Evolutionary conservation across 1,284 basidiomycete genomes (phyloP).

Genomic region (Cryptococcus sp.): DNA sequence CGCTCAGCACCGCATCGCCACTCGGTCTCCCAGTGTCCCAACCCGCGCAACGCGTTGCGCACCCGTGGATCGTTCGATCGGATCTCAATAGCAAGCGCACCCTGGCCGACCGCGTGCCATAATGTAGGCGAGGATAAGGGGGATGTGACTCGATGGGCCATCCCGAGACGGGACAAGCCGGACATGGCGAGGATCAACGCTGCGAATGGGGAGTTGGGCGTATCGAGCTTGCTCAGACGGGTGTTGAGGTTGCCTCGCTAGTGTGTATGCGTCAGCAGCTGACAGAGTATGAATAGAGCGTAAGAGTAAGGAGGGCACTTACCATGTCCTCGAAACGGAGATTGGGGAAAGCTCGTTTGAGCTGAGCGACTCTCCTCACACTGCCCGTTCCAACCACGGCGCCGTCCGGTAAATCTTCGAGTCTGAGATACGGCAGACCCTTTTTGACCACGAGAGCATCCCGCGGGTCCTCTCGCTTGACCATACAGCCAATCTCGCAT

Average conservation of each 20-base stretch:
- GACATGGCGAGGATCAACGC: conserved; percentile 93
- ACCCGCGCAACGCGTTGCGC: conserved; percentile 63
- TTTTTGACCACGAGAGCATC: conserved; percentile 87
- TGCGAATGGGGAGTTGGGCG: conserved; percentile 75
- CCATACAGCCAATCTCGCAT: conserved; percentile 80
- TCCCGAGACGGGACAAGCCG: conserved; percentile 80
- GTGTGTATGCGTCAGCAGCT: not conserved
- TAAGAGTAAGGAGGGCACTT: conserved; percentile 51
- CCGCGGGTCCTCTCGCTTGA: conserved; percentile 84
- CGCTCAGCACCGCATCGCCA: conserved; percentile 81
- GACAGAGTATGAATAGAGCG: not conserved
- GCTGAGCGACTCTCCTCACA: conserved; percentile 87
- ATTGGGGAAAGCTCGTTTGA: conserved; percentile 75
- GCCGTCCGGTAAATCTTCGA: conserved; percentile 85
- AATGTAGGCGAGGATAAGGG: conserved; percentile 74
- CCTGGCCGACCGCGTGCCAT: conserved; percentile 91
- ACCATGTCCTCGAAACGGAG: conserved; percentile 88
- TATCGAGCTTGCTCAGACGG: conserved; percentile 88
- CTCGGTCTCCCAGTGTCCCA: conserved; percentile 75
- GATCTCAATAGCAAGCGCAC: conserved; percentile 86
- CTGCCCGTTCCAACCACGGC: conserved; percentile 93
- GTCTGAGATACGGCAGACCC: conserved; percentile 68
- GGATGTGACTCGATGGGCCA: conserved; percentile 75
- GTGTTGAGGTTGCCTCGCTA: conserved; percentile 66
- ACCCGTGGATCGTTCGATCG: conserved; percentile 69